Percentiles rank a stretch among this genome's conserved stretches.
phyloP scores from a whole-genome alignment of 2,329 filamentous ascomycete genomes.

The Pseudophaeomoniella oleicola region DNA sequence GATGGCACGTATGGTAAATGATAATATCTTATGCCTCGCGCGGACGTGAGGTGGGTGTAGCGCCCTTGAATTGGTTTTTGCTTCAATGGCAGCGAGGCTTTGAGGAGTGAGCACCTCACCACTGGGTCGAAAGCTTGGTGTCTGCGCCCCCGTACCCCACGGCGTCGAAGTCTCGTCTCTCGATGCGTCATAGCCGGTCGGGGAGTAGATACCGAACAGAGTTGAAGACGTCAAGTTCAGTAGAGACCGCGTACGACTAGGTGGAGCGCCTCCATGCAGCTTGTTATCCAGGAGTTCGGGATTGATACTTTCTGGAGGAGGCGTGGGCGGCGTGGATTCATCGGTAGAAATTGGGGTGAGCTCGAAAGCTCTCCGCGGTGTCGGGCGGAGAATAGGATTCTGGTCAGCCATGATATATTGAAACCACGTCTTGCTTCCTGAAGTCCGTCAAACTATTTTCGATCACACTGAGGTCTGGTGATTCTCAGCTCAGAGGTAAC shows the following conservation, averaged over 20 bases:
- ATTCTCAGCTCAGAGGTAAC: no score
- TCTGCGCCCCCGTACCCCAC: slow-evolving; percentile 65
- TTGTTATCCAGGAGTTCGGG: slow-evolving; percentile 17
- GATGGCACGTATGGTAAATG: slow-evolving; percentile 35
- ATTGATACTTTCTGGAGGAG: slow-evolving; percentile 19
- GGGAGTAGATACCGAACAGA: slow-evolving; percentile 79
- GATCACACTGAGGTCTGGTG: no score
- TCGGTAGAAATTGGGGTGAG: slow-evolving; percentile 33
- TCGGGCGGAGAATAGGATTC: slow-evolving; percentile 50
- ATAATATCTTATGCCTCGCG: slow-evolving; percentile 4
- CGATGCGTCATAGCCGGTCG: slow-evolving; percentile 40
- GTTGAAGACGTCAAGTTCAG: slow-evolving; percentile 82
- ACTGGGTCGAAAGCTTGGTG: slow-evolving; percentile 37
- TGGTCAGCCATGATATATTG: slow-evolving; percentile 14
- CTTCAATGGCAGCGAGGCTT: slow-evolving; percentile 10
- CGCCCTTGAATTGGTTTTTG: slow-evolving; percentile 20
- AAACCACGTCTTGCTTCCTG: no score
- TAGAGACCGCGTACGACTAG: slow-evolving; percentile 60
- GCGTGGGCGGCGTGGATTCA: slow-evolving; percentile 25
- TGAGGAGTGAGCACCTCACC: slow-evolving; percentile 21
- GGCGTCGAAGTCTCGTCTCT: slow-evolving; percentile 51
- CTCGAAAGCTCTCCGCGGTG: slow-evolving; percentile 58
- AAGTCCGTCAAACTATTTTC: no score
- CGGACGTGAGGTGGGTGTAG: slow-evolving; percentile 13
- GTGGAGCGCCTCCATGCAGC: slow-evolving; percentile 24